Evolutionary conservation across 805 yeast genomes (phyloP), one percentile per base, ranked within the genome.

Genomic region (Kazachstania kunashirensis): DNA sequence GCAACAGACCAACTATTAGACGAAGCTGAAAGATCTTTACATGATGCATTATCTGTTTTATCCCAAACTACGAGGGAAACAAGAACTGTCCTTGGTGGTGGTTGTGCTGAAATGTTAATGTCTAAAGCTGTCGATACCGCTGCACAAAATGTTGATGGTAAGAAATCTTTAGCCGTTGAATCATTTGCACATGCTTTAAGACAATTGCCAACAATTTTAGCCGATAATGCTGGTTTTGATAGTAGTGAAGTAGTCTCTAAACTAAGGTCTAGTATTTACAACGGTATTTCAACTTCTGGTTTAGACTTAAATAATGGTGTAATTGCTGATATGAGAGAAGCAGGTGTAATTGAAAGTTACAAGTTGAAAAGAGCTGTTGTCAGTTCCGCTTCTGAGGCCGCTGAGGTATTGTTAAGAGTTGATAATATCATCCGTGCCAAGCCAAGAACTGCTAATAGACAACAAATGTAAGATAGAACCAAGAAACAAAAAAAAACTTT

Each of bases 191-290:
- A 80, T 44, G 97, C 97, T 6, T 70, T 92, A 53, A 79, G 96
- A 62, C 95, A 86, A 61, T 70, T 92, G 45, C 99, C 99, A 41
- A 85, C 94, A 2, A 88, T 92, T 44, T 69, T 92, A 47, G 95
- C 96, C 32, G 97, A 92, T 56, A 92, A 92, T 57, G 97, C 99
- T 4, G 99, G 98, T 20, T 84, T 75, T 52, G 98, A 92, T 58
- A 81, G 96, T 16, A 77, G 86, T 51, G 97, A 94, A 49, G 68
- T 92, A 44, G 94, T 92, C 11, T 73, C 97, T 8, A 85, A 84
- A 59, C 70, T 92, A 52, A 76, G 96, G 62, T 77, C 96, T 2
- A 56, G 63, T 15, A 80, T 86, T 38, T 92, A 92, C 67, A 81
- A 78, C 54, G 99, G 99, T 24, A 76, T 84, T 70, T 71, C 84